phyloP scores from a whole-genome alignment of 371 early-diverging fungal species.

The Cokeromyces recurvatus region DNA sequence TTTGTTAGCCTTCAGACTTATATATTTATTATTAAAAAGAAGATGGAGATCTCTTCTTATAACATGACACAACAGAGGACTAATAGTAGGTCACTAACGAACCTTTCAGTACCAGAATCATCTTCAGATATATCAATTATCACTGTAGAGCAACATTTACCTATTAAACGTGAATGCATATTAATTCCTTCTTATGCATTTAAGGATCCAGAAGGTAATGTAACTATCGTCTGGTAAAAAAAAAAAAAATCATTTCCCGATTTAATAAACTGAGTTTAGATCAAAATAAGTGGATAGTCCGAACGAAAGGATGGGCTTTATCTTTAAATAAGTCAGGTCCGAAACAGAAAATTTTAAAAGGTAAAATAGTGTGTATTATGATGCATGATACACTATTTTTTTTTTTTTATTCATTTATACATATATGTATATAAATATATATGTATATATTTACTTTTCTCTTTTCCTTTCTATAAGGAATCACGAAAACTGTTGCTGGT shows the following conservation, averaged over 20 bases:
- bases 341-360: conserved; percentile 25
- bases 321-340: conserved; percentile 7
- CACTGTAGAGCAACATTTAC: no score
- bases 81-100: no score
- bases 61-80: no score
- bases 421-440: no score
- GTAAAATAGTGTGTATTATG: conserved; percentile 11
- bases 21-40: no score
- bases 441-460: neutral
- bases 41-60: no score
- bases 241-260: neutral
- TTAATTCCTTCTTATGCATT: conserved; percentile 18
- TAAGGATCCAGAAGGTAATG: conserved; percentile 10
- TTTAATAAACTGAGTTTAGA: no score
- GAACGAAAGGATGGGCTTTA: conserved; percentile 34
- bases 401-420: no score
- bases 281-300: conserved; percentile 30
- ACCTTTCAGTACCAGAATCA: no score
- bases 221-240: neutral
- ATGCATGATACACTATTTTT: no score
- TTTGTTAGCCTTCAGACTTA: no score
- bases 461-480: conserved; percentile 9
- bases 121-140: no score
- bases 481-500: conserved; percentile 29
- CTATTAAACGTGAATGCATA: conserved; percentile 19